These are phyloP conservation scores for Tricholoma saponaceum DNA, from an alignment of 768 basidiomycete species.

Conservation along the genomic window DNA sequence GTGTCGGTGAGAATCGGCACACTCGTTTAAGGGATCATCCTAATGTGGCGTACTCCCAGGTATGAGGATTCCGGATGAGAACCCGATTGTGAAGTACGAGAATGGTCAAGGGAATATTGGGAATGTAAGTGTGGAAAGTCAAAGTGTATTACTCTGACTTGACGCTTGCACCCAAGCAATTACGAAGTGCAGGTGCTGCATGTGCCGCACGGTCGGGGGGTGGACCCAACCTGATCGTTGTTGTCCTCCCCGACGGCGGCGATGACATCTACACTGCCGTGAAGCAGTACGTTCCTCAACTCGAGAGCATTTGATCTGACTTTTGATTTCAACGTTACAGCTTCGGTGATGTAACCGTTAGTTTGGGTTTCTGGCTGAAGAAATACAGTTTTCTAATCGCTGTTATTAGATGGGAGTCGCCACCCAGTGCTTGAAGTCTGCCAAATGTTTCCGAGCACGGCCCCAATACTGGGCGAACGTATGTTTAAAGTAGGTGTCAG, in stretches of 20 bases:
- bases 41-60: conserved; percentile 36
- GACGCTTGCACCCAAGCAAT: conserved; percentile 24
- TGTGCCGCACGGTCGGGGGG: conserved; percentile 33
- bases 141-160: not conserved
- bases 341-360: conserved; percentile 53
- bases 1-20: conserved; percentile 54
- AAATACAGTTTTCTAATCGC: not conserved
- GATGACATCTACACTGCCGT: conserved; percentile 74
- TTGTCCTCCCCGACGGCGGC: conserved; percentile 66
- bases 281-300: conserved; percentile 58
- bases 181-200: conserved; percentile 46
- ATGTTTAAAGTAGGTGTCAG: conserved; percentile 61
- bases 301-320: not conserved
- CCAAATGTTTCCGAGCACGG: conserved; percentile 61
- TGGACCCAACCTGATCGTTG: conserved; percentile 58
- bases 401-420: conserved; percentile 61
- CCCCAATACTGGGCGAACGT: conserved; percentile 81
- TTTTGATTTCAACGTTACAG: not conserved
- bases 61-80: conserved; percentile 44
- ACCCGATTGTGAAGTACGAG: conserved; percentile 47
- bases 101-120: conserved; percentile 56
- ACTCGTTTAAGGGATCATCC: conserved; percentile 34
- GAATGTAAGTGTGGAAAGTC: conserved; percentile 21
- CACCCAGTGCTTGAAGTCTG: conserved; percentile 72
- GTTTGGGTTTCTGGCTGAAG: conserved; percentile 2